phyloP scores from a whole-genome alignment of 2,329 filamentous ascomycete genomes.

The Penicillium sp. region DNA sequence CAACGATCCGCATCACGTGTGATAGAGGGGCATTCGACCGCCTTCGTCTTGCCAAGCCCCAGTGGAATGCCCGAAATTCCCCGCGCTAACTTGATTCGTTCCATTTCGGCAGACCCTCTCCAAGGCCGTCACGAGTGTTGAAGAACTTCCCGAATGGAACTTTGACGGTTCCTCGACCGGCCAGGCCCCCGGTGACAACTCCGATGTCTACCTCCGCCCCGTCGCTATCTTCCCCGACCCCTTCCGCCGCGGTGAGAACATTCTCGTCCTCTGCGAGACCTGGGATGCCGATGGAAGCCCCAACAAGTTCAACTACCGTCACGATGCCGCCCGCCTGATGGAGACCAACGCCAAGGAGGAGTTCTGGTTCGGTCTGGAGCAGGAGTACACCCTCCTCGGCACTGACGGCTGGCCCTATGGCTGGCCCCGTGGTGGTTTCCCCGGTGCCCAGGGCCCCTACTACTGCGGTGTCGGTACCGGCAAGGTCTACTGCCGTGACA shows the following conservation, averaged over 20 bases:
- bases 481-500: constrained; percentile 96
- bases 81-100: constrained; percentile 5
- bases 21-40: not conserved
- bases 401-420: constrained; percentile 82
- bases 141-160: constrained; percentile 72
- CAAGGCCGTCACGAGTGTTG: constrained; percentile 51
- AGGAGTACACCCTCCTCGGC: constrained; percentile 94
- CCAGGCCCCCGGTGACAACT: constrained; percentile 92
- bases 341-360: constrained; percentile 72
- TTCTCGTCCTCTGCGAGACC: constrained; percentile 89
- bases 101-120: constrained; percentile 51
- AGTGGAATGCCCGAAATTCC: not conserved
- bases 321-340: constrained; percentile 87
- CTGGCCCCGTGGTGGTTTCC: constrained; percentile 83
- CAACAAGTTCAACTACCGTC: constrained; percentile 98
- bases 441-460: constrained; percentile 87
- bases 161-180: constrained; percentile 85
- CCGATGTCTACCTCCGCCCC: constrained; percentile 92
- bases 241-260: constrained; percentile 83
- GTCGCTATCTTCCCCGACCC: constrained; percentile 85
- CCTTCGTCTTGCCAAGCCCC: no score
- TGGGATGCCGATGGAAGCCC: constrained; percentile 90
- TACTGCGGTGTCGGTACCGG: constrained; percentile 97
- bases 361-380: constrained; percentile 97
- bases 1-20: constrained; percentile 27